Conservation (phyloP, 2,329 filamentous ascomycete genomes). For the Aureobasidium subglaciale region DNA sequence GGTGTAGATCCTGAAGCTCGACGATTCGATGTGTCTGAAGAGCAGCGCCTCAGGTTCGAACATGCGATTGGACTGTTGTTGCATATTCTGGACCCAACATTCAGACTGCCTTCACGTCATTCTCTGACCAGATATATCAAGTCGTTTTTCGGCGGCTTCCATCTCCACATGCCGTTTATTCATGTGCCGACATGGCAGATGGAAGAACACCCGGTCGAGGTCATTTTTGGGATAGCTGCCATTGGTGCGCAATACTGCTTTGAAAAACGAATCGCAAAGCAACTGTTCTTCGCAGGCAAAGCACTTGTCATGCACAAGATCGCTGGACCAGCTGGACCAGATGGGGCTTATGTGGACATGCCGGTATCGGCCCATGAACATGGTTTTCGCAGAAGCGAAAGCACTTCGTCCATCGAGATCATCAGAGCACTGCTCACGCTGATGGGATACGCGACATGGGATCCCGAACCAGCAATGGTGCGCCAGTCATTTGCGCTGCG, state of each 20-base stretch:
- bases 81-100: conserved; percentile 32
- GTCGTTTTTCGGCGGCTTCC: conserved; percentile 62
- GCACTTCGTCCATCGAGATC: conserved; percentile 48
- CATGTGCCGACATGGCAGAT: conserved; percentile 61
- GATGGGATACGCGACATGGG: conserved; percentile 56
- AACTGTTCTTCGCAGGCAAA: conserved; percentile 51
- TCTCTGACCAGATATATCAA: conserved; percentile 63
- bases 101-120: conserved; percentile 61
- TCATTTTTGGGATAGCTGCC: conserved; percentile 60
- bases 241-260: conserved; percentile 60
- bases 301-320: conserved; percentile 22
- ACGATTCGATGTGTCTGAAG: not conserved
- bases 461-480: conserved; percentile 50
- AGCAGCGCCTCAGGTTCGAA: not conserved
- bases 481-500: conserved; percentile 51
- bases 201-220: conserved; percentile 58
- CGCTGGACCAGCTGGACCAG: not conserved
- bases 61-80: not conserved
- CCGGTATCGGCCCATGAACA: too few relatives aligned
- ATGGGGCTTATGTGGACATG: too few relatives aligned
- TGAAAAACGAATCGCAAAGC: conserved; percentile 44
- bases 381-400: too few relatives aligned
- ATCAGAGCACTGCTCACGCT: conserved; percentile 57
- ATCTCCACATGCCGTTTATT: conserved; percentile 54
- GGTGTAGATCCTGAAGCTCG: not conserved